These are phyloP conservation scores for Arabidopsis arenosa DNA, from an alignment of 345 rosid genomes.

Conservation along the genomic window DNA sequence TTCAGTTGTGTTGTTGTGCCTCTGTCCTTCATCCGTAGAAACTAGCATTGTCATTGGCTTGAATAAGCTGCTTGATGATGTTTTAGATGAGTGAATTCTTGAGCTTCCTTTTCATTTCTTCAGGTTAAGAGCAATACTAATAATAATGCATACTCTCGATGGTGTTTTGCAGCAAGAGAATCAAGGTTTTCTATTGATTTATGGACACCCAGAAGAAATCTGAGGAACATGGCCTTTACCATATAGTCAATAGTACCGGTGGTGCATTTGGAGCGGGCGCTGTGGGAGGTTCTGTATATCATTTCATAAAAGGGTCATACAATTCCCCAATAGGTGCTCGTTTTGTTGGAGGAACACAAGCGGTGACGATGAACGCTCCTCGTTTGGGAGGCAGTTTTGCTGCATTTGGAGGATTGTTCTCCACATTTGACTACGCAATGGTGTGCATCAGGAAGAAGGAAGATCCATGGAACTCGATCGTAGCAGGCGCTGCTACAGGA, in stretches of 20 bases:
- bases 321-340: slow-evolving; percentile 68
- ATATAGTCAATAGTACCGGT: slow-evolving; percentile 60
- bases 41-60: no score
- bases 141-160: not conserved
- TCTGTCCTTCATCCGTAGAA: no score
- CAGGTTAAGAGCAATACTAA: not conserved
- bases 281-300: slow-evolving; percentile 70
- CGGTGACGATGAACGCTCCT: slow-evolving; percentile 76
- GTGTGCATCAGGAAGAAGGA: slow-evolving; percentile 72
- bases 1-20: no score
- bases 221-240: slow-evolving; percentile 59
- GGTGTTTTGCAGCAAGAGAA: slow-evolving; percentile 22
- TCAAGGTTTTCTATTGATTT: not conserved
- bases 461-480: slow-evolving; percentile 77
- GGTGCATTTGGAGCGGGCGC: slow-evolving; percentile 72
- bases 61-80: not conserved
- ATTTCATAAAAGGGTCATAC: slow-evolving; percentile 61
- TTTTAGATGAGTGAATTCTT: not conserved
- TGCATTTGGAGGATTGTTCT: slow-evolving; percentile 68
- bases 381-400: slow-evolving; percentile 80
- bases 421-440: slow-evolving; percentile 63
- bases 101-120: not conserved
- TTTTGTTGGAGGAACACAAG: slow-evolving; percentile 66
- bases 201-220: slow-evolving; percentile 71
- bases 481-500: slow-evolving; percentile 78